Percentiles rank a stretch among this genome's conserved stretches.
Evolutionary conservation across 2,329 filamentous ascomycete genomes (phyloP).

Genomic region (Phoma sp.): DNA sequence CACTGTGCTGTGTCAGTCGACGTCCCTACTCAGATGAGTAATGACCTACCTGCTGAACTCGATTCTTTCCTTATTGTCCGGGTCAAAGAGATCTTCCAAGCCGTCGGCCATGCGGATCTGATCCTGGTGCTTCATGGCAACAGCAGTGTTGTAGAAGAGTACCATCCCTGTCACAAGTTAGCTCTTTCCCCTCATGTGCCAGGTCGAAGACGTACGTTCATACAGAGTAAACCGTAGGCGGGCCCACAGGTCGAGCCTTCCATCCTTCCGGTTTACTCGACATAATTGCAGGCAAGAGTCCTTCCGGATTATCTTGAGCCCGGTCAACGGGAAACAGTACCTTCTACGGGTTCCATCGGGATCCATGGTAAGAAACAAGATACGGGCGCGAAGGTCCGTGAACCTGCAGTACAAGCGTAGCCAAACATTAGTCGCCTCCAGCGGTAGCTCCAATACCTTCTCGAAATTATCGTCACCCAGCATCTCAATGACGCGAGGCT

Average conservation of each 20-base stretch:
- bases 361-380: slow-evolving; percentile 60
- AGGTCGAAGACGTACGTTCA: slow-evolving; percentile 54
- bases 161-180: slow-evolving; percentile 57
- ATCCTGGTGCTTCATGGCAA: slow-evolving; percentile 67
- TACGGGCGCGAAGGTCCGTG: slow-evolving; percentile 60
- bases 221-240: slow-evolving; percentile 62
- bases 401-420: slow-evolving; percentile 61
- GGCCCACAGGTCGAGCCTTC: slow-evolving; percentile 59
- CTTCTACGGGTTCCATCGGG: slow-evolving; percentile 49
- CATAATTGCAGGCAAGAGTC: slow-evolving; percentile 52
- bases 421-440: slow-evolving; percentile 56
- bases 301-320: slow-evolving; percentile 52
- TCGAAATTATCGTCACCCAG: slow-evolving; percentile 51
- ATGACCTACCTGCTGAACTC: slow-evolving; percentile 58
- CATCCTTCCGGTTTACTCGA: slow-evolving; percentile 49
- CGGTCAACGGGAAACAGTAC: slow-evolving; percentile 60
- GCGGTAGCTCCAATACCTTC: slow-evolving; percentile 53
- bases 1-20: slow-evolving; percentile 45
- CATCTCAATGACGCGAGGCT: slow-evolving; percentile 43
- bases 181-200: background rate
- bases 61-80: slow-evolving; percentile 45
- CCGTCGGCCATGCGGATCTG: slow-evolving; percentile 44
- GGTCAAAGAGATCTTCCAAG: slow-evolving; percentile 60
- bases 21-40: background rate
- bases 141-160: slow-evolving; percentile 63